Evolutionary conservation across 352 stramenopile species (phyloP), one percentile per base, ranked within the genome.

Genomic region (Pythium phragmitis): DNA sequence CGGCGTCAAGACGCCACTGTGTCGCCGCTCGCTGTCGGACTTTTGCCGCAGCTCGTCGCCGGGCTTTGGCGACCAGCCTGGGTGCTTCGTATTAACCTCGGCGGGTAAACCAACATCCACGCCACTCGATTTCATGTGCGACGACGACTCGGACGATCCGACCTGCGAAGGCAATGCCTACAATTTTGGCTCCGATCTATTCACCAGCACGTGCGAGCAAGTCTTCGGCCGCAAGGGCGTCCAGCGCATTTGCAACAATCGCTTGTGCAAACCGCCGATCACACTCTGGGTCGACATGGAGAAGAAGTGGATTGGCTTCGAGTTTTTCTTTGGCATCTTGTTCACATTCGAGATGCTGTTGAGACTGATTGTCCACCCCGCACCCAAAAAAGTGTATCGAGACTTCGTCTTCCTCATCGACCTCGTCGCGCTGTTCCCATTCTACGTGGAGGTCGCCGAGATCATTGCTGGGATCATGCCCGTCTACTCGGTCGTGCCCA

Each of bases 281-380:
- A 65, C 69, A 17, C 58, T 82, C 42, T 61, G 80, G 19, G 55
- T 79, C 42, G 75, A 89, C 55, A 91, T 93, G 85, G 71, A 76
- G 14, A 69, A 69, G 16, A 82, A 88, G 36, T 93, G 85, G 85
- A 82, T 91, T 43, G 90, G 82, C 57, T 79, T 91, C 28, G 85
- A 94, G 56, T 88, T 72, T 67, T 77, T 68, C 21, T 90, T 91
- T 49, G 83, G 81, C 0, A 49, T 85, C 7, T 12, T 75, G 7
- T 94, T 94, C 55, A 79, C 75, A n/a, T 11, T 74, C 26, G 82
- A 94, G 39, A 60, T 91, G 41, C 43, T 71, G 16, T 48, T 91
- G 12, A 56, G 82, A 4, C 57, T 85, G 37, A 70, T 46, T 73
- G 81, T 14, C 80, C 88, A 64, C 79, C 78, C 54, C 70, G 74